Evolutionary conservation across 345 rosid species (phyloP).

Genomic region (Populus deltoides): DNA sequence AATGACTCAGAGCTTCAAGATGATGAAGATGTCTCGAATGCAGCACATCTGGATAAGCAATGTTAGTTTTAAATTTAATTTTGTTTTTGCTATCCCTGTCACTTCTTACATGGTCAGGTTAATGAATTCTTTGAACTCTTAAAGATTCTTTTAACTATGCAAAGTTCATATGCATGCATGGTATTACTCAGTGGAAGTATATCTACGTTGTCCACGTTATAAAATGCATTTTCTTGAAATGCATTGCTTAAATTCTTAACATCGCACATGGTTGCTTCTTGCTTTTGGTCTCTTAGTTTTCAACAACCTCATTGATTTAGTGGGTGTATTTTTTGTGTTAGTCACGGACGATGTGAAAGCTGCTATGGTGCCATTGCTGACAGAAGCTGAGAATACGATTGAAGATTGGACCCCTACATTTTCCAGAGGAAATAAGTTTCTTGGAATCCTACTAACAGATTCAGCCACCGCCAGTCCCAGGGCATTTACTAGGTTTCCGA

Average conservation of each 20-base stretch:
- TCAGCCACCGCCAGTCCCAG: conserved; percentile 64
- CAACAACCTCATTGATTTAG: not conserved
- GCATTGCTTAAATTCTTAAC: not conserved
- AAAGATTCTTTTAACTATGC: not conserved
- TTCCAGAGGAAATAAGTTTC: conserved; percentile 61
- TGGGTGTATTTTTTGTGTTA: conserved; percentile 1
- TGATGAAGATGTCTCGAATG: conserved; percentile 28
- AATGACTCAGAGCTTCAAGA: conserved; percentile 35
- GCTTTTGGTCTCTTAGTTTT: not conserved
- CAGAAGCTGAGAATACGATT: conserved; percentile 39
- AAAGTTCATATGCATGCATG: not conserved
- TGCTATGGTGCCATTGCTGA: conserved; percentile 34
- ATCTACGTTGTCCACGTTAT: not conserved
- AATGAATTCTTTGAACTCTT: not conserved
- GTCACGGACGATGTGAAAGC: conserved; percentile 43
- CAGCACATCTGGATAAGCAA: conserved; percentile 23
- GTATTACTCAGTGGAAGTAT: not conserved
- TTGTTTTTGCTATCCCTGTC: not conserved
- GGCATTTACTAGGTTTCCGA: conserved; percentile 38
- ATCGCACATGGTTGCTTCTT: not conserved
- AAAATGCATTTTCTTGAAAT: not conserved
- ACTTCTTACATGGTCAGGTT: not conserved
- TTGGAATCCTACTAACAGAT: conserved; percentile 69
- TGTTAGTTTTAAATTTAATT: conserved; percentile 20
- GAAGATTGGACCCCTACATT: conserved; percentile 52